phyloP scores from a whole-genome alignment of 352 stramenopile genomes.

The Pythium aristosporum region DNA sequence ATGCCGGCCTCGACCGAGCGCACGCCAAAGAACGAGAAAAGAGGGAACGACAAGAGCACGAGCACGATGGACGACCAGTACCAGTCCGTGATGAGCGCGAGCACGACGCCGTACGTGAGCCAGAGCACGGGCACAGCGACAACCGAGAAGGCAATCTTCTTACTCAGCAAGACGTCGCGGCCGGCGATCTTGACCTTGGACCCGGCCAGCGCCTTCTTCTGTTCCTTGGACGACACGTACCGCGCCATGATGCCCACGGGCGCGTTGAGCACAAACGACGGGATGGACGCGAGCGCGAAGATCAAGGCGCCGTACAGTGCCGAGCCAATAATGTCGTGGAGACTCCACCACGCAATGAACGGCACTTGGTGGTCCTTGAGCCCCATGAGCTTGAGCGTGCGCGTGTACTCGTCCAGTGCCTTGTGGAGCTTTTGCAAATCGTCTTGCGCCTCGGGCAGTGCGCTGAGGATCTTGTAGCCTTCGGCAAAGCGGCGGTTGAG shows the following conservation, averaged over 20 bases:
- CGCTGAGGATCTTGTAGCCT: conserved; percentile 83
- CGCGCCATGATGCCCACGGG: conserved; percentile 87
- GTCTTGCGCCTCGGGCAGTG: conserved; percentile 53
- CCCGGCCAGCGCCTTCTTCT: conserved; percentile 80
- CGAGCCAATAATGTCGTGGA: conserved; percentile 89
- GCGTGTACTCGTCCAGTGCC: conserved; percentile 86
- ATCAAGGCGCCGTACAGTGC: conserved; percentile 84
- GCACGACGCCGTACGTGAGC: conserved; percentile 83
- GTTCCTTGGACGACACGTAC: conserved; percentile 66
- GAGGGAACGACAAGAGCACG: conserved; percentile 75
- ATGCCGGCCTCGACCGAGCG: conserved; percentile 85
- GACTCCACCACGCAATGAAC: conserved; percentile 85
- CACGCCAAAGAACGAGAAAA: conserved; percentile 89
- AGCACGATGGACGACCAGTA: conserved; percentile 84
- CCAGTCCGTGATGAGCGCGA: conserved; percentile 81
- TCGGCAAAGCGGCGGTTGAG: conserved; percentile 91
- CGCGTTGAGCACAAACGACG: conserved; percentile 90
- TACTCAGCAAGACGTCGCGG: conserved; percentile 89
- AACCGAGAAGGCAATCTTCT: conserved; percentile 94
- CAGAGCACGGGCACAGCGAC: conserved; percentile 88
- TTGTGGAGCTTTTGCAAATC: conserved; percentile 64
- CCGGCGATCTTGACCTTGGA: conserved; percentile 92
- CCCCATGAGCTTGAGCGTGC: conserved; percentile 83
- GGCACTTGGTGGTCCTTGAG: conserved; percentile 91
- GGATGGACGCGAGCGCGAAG: conserved; percentile 88